Percentiles rank a stretch among this genome's conserved stretches.
These are phyloP conservation scores for Trifolium subterraneum DNA, from an alignment of 306 rosid species.

Conservation along the genomic window DNA sequence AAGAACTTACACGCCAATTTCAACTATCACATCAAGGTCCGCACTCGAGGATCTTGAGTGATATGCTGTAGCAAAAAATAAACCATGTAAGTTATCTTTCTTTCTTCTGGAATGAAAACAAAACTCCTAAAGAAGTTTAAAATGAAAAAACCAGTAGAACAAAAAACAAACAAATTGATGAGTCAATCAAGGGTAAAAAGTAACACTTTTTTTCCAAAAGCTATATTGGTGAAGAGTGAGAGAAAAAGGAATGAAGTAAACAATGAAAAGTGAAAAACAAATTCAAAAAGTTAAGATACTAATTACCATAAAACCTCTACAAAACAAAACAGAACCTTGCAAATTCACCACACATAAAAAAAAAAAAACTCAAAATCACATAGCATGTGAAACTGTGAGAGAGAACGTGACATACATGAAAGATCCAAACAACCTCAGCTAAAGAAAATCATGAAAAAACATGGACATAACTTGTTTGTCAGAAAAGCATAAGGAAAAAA, in stretches of 20 bases:
- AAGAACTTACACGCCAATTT: conserved; percentile 43
- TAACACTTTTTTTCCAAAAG: conserved; percentile 7
- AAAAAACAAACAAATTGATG: conserved; percentile 16
- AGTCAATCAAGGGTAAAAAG: conserved; percentile 4
- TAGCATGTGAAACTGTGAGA: conserved; percentile 5
- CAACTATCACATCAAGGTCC: conserved; percentile 50
- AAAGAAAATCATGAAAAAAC: conserved; percentile 31
- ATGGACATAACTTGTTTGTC: conserved; percentile 44
- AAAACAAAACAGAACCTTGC: conserved; percentile 23
- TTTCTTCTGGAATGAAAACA: background rate
- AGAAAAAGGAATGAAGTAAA: conserved; percentile 16
- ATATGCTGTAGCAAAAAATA: conserved; percentile 51
- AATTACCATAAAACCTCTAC: conserved; percentile 25
- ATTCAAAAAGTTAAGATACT: conserved; percentile 37
- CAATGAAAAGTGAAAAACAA: conserved; percentile 32
- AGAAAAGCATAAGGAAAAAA: conserved; percentile 30
- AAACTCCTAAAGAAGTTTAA: conserved; percentile 22
- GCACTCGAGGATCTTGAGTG: conserved; percentile 42
- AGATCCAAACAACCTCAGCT: conserved; percentile 52
- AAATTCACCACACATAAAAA: conserved; percentile 6
- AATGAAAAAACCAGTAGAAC: conserved; percentile 33
- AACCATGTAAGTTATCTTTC: conserved; percentile 40
- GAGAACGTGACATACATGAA: conserved; percentile 30
- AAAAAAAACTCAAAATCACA: conserved; percentile 35
- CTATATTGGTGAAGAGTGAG: conserved; percentile 12